These are phyloP conservation scores for Penicillium coprophilum DNA, from an alignment of 495 filamentous ascomycete species.

Conservation along the genomic window DNA sequence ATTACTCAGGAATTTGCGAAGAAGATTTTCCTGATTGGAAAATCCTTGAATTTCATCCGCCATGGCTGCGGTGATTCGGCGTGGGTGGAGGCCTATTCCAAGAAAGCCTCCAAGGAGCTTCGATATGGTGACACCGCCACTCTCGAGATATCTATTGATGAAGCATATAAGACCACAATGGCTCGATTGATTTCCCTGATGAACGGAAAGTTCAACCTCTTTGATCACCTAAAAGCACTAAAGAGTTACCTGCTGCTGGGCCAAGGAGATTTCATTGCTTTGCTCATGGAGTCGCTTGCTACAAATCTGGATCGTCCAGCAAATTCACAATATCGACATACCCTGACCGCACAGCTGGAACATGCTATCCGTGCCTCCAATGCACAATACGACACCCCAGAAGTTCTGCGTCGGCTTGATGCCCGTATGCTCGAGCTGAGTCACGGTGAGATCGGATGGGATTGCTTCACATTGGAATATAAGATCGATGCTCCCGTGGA, in stretches of 20 bases:
- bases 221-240: constrained; percentile 86
- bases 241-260: constrained; percentile 95
- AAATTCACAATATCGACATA: constrained; percentile 91
- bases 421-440: constrained; percentile 93
- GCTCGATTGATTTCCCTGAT: constrained; percentile 91
- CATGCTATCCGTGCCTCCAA: constrained; percentile 97
- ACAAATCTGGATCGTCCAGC: constrained; percentile 94
- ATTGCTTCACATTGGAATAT: constrained; percentile 98
- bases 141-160: constrained; percentile 88
- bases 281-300: constrained; percentile 95
- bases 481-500: constrained; percentile 97
- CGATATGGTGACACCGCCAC: constrained; percentile 92
- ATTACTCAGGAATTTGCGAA: constrained; percentile 89
- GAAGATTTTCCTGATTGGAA: constrained; percentile 95
- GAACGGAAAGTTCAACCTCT: constrained; percentile 88
- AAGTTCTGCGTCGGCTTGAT: constrained; percentile 88
- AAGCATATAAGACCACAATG: constrained; percentile 98
- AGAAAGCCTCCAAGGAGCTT: constrained; percentile 86
- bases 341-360: constrained; percentile 92
- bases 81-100: constrained; percentile 97
- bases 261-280: constrained; percentile 94
- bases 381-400: constrained; percentile 91
- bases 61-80: constrained; percentile 89
- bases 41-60: constrained; percentile 96
- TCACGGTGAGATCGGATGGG: constrained; percentile 98